Evolutionary conservation across 495 filamentous ascomycete genomes (phyloP), one percentile per base, ranked within the genome.

Genomic region (Tuber aestivum): DNA sequence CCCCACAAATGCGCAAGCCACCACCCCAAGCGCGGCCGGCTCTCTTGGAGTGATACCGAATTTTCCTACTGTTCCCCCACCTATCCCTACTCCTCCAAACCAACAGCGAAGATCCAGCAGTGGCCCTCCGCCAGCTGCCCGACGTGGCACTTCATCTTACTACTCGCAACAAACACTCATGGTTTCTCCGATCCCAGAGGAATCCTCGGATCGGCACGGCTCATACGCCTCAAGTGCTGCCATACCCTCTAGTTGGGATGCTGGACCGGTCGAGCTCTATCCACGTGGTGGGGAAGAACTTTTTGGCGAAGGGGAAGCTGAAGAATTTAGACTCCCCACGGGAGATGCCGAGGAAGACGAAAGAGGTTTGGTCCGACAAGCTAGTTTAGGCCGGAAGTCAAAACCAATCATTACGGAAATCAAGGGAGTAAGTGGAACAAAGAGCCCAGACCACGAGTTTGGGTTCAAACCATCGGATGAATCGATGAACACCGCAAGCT

Each of bases 171-270:
- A 87, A 74, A 81, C 84, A n/a, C 93, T 92, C 1, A 93, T 87
- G 74, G 93, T 97, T 8, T 93, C 94, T 12, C 94, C 94, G 2
- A 97, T 97, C 74, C 92, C 90, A 1, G 94, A 97, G 83, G 94
- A 97, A 81, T 89, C 44, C 12, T 76, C 71, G 20, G 78, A 73
- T 68, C 86, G 89, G 21, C 88, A 91, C 81, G 89, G 88, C 32
- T 95, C 93, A 0, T 92, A 91, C 81, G 93, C 93, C 12, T 96
- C 94, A 10, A 97, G 93, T 83, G 88, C 89, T 72, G 92, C 89
- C 0, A 92, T 96, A 74, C 93, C 94, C 3, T 87, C 89, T 12
- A 90, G 87, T 79, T 94, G 92, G 89, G 87, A 21, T 12, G 38
- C 56, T 71, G 37, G 41, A 45, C 70, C 77, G 32, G n/a, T 74